A percentile compares a stretch with the other conserved stretches of the same genome.
Evolutionary conservation across 2,329 filamentous ascomycete genomes (phyloP).

Genomic region (Clathrospora elynae): DNA sequence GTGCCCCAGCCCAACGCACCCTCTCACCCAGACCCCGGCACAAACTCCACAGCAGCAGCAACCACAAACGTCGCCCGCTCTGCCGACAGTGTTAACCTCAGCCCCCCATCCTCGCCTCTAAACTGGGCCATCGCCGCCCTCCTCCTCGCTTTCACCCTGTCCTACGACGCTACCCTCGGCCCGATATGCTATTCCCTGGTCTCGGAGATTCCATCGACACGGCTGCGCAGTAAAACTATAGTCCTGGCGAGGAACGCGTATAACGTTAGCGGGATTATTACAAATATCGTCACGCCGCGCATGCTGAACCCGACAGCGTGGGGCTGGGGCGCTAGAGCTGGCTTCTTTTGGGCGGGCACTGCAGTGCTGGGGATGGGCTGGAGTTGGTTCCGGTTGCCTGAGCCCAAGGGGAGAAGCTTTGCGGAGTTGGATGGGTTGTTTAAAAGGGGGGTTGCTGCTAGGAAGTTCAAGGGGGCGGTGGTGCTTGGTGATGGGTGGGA

Average conservation of each 20-base stretch:
- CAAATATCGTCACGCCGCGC: constrained; percentile 75
- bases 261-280: constrained; percentile 78
- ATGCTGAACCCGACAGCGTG: constrained; percentile 59
- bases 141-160: constrained; percentile 16
- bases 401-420: constrained; percentile 76
- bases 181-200: constrained; percentile 69
- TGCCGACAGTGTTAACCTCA: background rate
- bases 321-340: constrained; percentile 82
- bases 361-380: constrained; percentile 77
- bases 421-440: constrained; percentile 84
- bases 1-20: constrained; percentile 52
- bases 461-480: constrained; percentile 16
- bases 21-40: no score
- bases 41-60: background rate
- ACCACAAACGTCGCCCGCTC: background rate
- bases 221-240: constrained; percentile 85
- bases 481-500: background rate
- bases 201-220: constrained; percentile 76
- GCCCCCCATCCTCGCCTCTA: no score
- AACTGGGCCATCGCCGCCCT: constrained; percentile 17
- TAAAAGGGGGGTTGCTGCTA: constrained; percentile 53
- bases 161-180: constrained; percentile 22
- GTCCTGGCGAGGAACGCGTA: constrained; percentile 76
- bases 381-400: constrained; percentile 76
- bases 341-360: constrained; percentile 82